Conservation (phyloP, 2,329 filamentous ascomycete genomes). For the Pseudogymnoascus sp. region DNA sequence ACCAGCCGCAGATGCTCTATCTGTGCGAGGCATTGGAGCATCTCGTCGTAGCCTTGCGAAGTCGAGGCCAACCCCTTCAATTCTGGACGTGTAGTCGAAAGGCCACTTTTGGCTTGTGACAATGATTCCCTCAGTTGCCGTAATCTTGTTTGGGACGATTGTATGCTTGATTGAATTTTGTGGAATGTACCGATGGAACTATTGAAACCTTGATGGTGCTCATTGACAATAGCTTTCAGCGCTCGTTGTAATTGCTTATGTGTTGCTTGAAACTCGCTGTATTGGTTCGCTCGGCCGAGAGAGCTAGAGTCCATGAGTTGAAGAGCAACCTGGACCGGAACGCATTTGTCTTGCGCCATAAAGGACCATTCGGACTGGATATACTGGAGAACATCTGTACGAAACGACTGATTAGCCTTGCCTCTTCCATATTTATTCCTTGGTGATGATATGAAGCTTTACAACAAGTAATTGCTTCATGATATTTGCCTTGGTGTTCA, state of each 20-base stretch:
- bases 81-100: conserved; percentile 82
- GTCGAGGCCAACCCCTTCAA: conserved; percentile 81
- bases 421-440: background rate
- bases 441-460: background rate
- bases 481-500: background rate
- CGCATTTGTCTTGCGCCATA: conserved; percentile 81
- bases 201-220: conserved; percentile 98
- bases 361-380: conserved; percentile 88
- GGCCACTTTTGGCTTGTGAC: conserved; percentile 67
- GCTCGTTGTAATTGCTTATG: conserved; percentile 87
- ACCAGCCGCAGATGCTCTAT: conserved; percentile 84
- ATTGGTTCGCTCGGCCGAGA: conserved; percentile 82
- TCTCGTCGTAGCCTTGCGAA: conserved; percentile 84
- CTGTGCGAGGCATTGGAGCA: conserved; percentile 74
- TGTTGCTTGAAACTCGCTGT: conserved; percentile 74
- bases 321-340: conserved; percentile 89
- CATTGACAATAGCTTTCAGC: conserved; percentile 90
- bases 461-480: background rate
- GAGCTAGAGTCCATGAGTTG: conserved; percentile 93
- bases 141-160: conserved; percentile 78
- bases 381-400: conserved; percentile 58
- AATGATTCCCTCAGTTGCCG: conserved; percentile 78
- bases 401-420: background rate
- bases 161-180: conserved; percentile 93
- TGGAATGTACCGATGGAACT: conserved; percentile 98